Conservation (phyloP, 2,329 filamentous ascomycete species). For the Ceratocystis ficicola region DNA sequence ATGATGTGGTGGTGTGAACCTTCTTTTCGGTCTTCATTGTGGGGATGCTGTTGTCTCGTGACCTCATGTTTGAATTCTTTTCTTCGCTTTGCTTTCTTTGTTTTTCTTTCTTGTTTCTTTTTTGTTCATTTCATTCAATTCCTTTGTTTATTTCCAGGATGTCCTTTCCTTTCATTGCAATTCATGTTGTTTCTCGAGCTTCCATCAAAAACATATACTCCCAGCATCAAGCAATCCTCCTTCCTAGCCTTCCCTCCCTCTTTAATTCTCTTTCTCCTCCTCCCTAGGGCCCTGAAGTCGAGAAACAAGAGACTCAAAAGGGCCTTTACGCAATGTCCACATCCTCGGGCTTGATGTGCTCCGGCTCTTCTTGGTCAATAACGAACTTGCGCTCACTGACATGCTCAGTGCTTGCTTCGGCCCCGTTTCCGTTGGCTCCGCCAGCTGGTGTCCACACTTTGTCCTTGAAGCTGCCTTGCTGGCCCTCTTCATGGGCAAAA, state of each 20-base stretch:
- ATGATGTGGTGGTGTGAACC: background rate
- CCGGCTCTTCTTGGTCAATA: conserved; percentile 40
- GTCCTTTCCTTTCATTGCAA: conserved; percentile 17
- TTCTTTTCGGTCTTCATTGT: background rate
- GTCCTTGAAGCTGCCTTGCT: conserved; percentile 71
- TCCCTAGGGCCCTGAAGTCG: background rate
- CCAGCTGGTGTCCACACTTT: conserved; percentile 70
- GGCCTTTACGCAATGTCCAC: conserved; percentile 29
- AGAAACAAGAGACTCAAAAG: background rate
- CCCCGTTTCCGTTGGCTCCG: conserved; percentile 4
- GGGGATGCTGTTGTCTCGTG: background rate
- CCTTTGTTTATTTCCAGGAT: conserved; percentile 19
- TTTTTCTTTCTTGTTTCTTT: conserved; percentile 19
- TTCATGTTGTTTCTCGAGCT: conserved; percentile 15
- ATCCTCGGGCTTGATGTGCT: conserved; percentile 31
- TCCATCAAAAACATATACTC: background rate
- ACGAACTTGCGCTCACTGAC: conserved; percentile 85
- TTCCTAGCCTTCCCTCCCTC: background rate
- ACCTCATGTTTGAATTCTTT: background rate
- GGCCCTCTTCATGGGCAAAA: conserved; percentile 84
- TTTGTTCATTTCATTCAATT: conserved; percentile 22
- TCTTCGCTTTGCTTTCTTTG: conserved; percentile 14
- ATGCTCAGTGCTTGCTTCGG: conserved; percentile 44
- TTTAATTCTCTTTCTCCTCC: background rate
- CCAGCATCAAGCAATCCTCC: background rate